Conservation (phyloP, 768 basidiomycete species). For the Termitomyces sp. region DNA sequence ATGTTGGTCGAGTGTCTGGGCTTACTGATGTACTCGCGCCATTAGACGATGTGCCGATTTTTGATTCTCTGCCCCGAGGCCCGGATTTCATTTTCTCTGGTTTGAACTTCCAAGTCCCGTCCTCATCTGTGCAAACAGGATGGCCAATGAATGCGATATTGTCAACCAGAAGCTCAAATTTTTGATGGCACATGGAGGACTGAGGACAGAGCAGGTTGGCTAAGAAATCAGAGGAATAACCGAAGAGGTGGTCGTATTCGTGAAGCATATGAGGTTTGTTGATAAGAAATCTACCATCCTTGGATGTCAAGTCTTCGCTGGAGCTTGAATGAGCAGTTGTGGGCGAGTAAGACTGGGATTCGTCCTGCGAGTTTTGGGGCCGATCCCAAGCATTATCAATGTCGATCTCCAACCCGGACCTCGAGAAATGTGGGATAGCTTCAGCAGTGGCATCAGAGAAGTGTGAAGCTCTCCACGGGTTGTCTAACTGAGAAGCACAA, state of each 20-base stretch:
- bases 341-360: constrained; percentile 48
- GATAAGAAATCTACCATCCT: constrained; percentile 33
- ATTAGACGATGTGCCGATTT: constrained; percentile 28
- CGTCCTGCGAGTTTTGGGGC: constrained; percentile 41
- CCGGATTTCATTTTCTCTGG: constrained; percentile 49
- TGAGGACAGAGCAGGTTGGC: constrained; percentile 78
- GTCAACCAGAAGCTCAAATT: constrained; percentile 90
- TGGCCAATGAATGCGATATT: constrained; percentile 92
- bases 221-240: constrained; percentile 77
- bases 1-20: constrained; percentile 19
- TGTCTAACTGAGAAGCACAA: constrained; percentile 54
- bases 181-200: constrained; percentile 81
- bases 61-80: constrained; percentile 53
- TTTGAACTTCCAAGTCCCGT: constrained; percentile 73
- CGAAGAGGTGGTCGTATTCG: constrained; percentile 70
- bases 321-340: constrained; percentile 40
- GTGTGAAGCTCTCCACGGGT: constrained; percentile 68
- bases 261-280: constrained; percentile 29
- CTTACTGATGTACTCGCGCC: constrained; percentile 25
- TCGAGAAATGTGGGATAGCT: constrained; percentile 16
- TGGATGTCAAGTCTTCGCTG: constrained; percentile 45
- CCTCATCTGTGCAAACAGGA: constrained; percentile 76
- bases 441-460: constrained; percentile 30
- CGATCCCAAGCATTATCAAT: constrained; percentile 63
- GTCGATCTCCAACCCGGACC: constrained; percentile 22